Evolutionary conservation across 371 early-diverging fungal genomes (phyloP).

Genomic region (Amoeboaphelidium occidentale): DNA sequence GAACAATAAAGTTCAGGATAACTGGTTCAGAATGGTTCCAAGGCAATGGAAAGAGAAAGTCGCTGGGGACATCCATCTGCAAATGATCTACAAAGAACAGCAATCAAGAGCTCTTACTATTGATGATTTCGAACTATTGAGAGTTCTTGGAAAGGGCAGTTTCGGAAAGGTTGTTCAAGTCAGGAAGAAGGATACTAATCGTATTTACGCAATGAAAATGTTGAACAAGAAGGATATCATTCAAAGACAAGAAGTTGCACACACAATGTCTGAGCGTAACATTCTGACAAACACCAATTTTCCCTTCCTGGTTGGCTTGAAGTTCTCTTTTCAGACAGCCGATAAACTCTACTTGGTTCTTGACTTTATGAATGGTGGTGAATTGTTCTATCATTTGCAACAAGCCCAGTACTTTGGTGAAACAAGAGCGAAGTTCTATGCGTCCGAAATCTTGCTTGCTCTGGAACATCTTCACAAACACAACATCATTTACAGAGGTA

Average conservation of each 20-base stretch:
- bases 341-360: constrained; percentile 40
- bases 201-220: constrained; percentile 64
- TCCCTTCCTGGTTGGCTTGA: constrained; percentile 39
- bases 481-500: constrained; percentile 19
- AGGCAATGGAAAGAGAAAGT: constrained; percentile 22
- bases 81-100: constrained; percentile 21
- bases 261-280: constrained; percentile 54
- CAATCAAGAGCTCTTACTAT: constrained; percentile 19
- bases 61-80: constrained; percentile 36
- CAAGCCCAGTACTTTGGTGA: constrained; percentile 18
- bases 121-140: constrained; percentile 39
- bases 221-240: constrained; percentile 45
- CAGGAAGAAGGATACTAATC: constrained; percentile 37
- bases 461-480: constrained; percentile 64
- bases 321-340: constrained; percentile 38
- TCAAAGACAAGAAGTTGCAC: constrained; percentile 37
- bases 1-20: constrained; percentile 30
- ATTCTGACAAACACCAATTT: constrained; percentile 34
- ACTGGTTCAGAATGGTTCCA: constrained; percentile 29
- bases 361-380: constrained; percentile 59
- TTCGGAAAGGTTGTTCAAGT: constrained; percentile 65
- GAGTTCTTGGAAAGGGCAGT: constrained; percentile 47
- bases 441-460: constrained; percentile 59
- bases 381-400: constrained; percentile 36
- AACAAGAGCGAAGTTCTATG: constrained; percentile 24